A percentile compares a stretch with the other conserved stretches of the same genome.
Conservation (phyloP, 2,329 filamentous ascomycete species). For the Spiromastix sp. region DNA sequence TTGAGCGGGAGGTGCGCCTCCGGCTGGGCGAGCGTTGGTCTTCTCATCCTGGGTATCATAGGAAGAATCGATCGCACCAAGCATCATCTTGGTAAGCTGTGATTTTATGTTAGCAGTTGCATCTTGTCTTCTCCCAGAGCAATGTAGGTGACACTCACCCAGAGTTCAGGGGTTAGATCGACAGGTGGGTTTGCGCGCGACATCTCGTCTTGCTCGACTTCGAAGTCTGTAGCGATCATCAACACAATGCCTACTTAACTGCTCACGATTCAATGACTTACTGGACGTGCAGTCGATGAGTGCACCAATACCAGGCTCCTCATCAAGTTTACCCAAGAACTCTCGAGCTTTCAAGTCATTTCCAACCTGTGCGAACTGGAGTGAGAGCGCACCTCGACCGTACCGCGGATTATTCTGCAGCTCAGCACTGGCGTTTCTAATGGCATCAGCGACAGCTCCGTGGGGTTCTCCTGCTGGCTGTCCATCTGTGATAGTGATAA, state of each 20-base stretch:
- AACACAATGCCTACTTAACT: slow-evolving; percentile 4
- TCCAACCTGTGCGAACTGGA: slow-evolving; percentile 60
- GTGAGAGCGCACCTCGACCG: slow-evolving; percentile 50
- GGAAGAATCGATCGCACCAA: slow-evolving; percentile 55
- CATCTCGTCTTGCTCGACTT: slow-evolving; percentile 59
- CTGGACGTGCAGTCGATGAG: slow-evolving; percentile 60
- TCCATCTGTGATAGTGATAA: slow-evolving; percentile 57
- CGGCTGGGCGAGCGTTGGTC: slow-evolving; percentile 25
- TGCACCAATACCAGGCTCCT: slow-evolving; percentile 49
- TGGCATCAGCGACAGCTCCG: slow-evolving; percentile 47
- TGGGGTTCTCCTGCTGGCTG: slow-evolving; percentile 54
- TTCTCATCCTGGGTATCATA: slow-evolving; percentile 59
- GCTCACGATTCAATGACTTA: slow-evolving; percentile 28
- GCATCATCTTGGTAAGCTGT: slow-evolving; percentile 53
- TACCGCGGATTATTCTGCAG: slow-evolving; percentile 40
- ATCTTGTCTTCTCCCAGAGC: not conserved
- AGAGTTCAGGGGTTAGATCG: slow-evolving; percentile 54
- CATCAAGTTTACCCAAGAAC: slow-evolving; percentile 54
- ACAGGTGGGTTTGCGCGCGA: slow-evolving; percentile 50
- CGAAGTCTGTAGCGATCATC: slow-evolving; percentile 43
- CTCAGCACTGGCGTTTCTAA: slow-evolving; percentile 44
- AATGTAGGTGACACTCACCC: slow-evolving; percentile 31
- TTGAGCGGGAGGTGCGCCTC: slow-evolving; percentile 22
- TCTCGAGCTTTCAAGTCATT: slow-evolving; percentile 55
- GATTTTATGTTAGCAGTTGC: slow-evolving; percentile 10